Conservation (phyloP, 2,329 filamentous ascomycete species). For the Xylaria polymorpha region DNA sequence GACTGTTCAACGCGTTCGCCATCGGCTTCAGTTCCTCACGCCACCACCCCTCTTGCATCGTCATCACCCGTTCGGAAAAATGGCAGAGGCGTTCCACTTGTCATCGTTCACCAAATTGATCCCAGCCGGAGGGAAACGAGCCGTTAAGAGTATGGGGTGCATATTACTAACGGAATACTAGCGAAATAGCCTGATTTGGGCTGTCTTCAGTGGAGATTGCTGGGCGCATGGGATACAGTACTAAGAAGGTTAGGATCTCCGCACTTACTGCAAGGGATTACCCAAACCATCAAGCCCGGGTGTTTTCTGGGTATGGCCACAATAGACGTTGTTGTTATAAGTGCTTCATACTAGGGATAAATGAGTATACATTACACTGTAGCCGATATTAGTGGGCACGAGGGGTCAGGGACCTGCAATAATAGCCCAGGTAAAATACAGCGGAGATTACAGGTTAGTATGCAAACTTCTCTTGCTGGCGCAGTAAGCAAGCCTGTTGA, state of each 20-base stretch:
- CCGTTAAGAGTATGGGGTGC: slow-evolving; percentile 41
- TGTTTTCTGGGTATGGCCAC: background rate
- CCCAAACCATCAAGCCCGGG: slow-evolving; percentile 10
- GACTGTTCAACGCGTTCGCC: background rate
- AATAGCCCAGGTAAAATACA: too few species aligned
- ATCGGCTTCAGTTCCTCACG: background rate
- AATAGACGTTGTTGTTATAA: background rate
- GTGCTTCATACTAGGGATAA: background rate
- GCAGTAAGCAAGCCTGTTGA: too few species aligned
- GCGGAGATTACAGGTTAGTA: too few species aligned
- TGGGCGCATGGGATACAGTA: background rate
- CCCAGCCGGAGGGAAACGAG: slow-evolving; percentile 38
- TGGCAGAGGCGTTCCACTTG: slow-evolving; percentile 15
- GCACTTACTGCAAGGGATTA: slow-evolving; percentile 4
- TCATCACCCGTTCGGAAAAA: slow-evolving; percentile 23
- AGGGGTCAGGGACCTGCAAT: too few species aligned
- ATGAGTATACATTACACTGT: background rate
- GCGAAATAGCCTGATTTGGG: slow-evolving; percentile 44
- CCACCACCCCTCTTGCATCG: slow-evolving; percentile 1
- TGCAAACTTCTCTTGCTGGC: background rate
- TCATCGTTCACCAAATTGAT: slow-evolving; percentile 24
- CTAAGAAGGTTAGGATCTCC: slow-evolving; percentile 16
- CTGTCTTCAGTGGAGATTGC: slow-evolving; percentile 21
- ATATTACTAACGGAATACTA: slow-evolving; percentile 35
- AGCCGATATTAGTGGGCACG: too few species aligned